Percentiles rank a stretch among this genome's conserved stretches.
These are phyloP conservation scores for Clathrospora elynae DNA, from an alignment of 2,329 filamentous ascomycete genomes.

Conservation along the genomic window DNA sequence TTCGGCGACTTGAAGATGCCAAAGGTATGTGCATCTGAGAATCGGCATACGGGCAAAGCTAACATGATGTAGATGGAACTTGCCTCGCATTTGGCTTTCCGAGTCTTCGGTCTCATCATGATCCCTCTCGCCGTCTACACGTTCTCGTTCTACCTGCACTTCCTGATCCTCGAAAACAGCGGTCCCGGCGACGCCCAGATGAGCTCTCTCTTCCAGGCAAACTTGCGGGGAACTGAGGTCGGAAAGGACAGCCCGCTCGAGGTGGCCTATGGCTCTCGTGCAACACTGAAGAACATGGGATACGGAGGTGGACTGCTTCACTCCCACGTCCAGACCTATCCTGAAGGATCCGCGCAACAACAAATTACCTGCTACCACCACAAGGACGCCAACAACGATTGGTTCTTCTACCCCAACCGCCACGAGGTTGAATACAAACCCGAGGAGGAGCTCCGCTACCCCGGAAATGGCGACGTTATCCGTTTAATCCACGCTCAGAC, in stretches of 20 bases:
- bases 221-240: conserved; percentile 89
- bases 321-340: conserved; percentile 94
- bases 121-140: conserved; percentile 91
- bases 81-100: conserved; percentile 76
- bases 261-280: conserved; percentile 83
- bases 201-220: conserved; percentile 99
- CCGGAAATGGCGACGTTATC: conserved; percentile 77
- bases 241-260: conserved; percentile 94
- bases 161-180: conserved; percentile 88
- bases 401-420: conserved; percentile 98
- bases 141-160: conserved; percentile 93
- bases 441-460: conserved; percentile 71
- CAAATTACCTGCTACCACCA: conserved; percentile 99
- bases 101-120: conserved; percentile 84
- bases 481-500: conserved; percentile 94
- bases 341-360: conserved; percentile 90
- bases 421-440: conserved; percentile 72
- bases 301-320: conserved; percentile 96
- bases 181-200: conserved; percentile 99
- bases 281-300: conserved; percentile 98
- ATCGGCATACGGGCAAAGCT: conserved; percentile 15
- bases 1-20: conserved; percentile 95
- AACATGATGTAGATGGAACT: conserved; percentile 61
- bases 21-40: conserved; percentile 57
- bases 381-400: conserved; percentile 99